A percentile compares a stretch with the other conserved stretches of the same genome.
phyloP scores from a whole-genome alignment of 495 filamentous ascomycete species.

The Jackrogersella minutella region DNA sequence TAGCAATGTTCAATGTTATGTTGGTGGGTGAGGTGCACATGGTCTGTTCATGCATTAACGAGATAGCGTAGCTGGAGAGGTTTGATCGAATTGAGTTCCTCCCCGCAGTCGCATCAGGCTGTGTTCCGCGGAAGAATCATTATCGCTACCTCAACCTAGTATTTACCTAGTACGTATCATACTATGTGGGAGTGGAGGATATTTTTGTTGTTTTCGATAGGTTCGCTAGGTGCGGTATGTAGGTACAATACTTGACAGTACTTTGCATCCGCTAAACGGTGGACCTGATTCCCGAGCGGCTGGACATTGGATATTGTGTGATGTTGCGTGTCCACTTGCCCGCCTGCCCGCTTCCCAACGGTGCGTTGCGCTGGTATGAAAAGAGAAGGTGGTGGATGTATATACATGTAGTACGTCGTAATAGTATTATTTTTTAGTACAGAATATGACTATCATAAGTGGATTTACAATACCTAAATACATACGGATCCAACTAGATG shows the following conservation, averaged over 20 bases:
- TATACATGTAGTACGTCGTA: not conserved
- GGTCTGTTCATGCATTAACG: slow-evolving; percentile 19
- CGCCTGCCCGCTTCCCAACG: slow-evolving; percentile 20
- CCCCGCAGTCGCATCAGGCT: slow-evolving; percentile 32
- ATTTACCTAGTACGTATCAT: not conserved
- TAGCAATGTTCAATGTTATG: not conserved
- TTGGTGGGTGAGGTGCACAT: slow-evolving; percentile 8
- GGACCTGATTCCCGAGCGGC: slow-evolving; percentile 35
- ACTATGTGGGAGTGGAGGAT: no score
- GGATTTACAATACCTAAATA: no score
- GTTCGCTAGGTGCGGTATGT: slow-evolving; percentile 1
- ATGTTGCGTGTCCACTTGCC: slow-evolving; percentile 10
- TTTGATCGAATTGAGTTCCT: slow-evolving; percentile 20
- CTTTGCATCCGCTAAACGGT: slow-evolving; percentile 5
- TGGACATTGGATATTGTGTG: slow-evolving; percentile 31
- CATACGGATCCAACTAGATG: slow-evolving; percentile 28
- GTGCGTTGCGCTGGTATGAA: slow-evolving; percentile 5
- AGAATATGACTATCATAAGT: no score
- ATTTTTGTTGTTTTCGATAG: slow-evolving; percentile 2
- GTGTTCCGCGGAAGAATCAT: slow-evolving; percentile 18
- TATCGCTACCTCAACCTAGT: not conserved
- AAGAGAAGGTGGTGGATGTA: not conserved
- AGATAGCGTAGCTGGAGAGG: not conserved
- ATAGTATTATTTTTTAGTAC: no score
- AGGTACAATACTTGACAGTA: not conserved